Evolutionary conservation across 257 asterid genomes (phyloP).

Genomic region (Rauvolfia tetraphylla): DNA sequence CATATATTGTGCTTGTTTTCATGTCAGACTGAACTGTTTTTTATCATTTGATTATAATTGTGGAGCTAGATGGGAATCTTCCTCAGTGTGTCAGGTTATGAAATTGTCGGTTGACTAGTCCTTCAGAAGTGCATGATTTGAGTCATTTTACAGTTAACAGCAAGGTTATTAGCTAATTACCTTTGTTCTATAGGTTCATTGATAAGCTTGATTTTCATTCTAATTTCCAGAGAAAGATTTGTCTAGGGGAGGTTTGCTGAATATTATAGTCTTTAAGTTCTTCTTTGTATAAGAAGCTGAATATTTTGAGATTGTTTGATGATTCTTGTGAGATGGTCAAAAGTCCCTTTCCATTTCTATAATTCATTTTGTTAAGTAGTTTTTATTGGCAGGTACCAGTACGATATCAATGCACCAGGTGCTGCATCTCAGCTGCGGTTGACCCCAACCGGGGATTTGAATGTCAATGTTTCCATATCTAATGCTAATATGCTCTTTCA

Average conservation of each 20-base stretch:
- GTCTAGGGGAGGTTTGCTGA: background rate
- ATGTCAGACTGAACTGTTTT: background rate
- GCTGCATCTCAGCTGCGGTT: slow-evolving; percentile 81
- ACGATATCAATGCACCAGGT: slow-evolving; percentile 71
- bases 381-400: slow-evolving; percentile 52
- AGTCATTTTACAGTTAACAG: background rate
- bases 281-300: background rate
- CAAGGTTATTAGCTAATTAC: background rate
- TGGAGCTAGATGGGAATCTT: background rate
- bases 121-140: background rate
- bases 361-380: background rate
- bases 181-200: background rate
- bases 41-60: background rate
- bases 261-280: background rate
- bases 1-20: background rate
- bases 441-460: slow-evolving; percentile 69
- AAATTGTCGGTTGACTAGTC: background rate
- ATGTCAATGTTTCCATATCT: slow-evolving; percentile 77
- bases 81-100: background rate
- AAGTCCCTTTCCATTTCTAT: background rate
- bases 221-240: background rate
- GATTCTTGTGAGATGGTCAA: background rate
- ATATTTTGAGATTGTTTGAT: background rate
- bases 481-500: slow-evolving; percentile 84
- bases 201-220: background rate